These are phyloP conservation scores for Chlorociboria aeruginascens DNA, from an alignment of 495 filamentous ascomycete genomes.

Conservation along the genomic window DNA sequence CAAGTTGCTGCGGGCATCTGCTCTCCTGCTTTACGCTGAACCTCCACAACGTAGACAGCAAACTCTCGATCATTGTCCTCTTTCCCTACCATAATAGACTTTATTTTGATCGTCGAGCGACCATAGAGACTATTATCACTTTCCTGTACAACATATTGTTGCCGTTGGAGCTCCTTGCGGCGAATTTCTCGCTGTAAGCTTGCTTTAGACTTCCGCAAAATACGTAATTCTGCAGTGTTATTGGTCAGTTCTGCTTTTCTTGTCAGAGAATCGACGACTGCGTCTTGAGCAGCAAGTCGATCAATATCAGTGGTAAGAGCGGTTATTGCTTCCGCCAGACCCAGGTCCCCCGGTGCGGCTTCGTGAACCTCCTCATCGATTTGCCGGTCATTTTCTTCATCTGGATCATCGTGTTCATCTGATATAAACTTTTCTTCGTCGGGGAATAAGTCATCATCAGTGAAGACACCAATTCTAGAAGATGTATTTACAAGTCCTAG, in stretches of 20 bases:
- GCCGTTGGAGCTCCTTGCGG: conserved; percentile 88
- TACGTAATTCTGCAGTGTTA: conserved; percentile 84
- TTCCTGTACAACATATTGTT: conserved; percentile 96
- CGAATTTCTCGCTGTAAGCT: conserved; percentile 86
- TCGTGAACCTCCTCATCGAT: conserved; percentile 80
- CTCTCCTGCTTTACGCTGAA: conserved; percentile 77
- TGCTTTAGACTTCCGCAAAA: conserved; percentile 85
- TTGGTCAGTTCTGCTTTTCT: conserved; percentile 95
- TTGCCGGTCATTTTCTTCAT: conserved; percentile 46
- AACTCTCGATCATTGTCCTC: conserved; percentile 91
- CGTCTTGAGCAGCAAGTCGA: conserved; percentile 74
- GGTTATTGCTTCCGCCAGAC: conserved; percentile 83
- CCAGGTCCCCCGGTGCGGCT: conserved; percentile 90
- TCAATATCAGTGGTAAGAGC: conserved; percentile 79
- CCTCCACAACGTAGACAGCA: conserved; percentile 87
- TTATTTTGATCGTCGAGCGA: conserved; percentile 77
- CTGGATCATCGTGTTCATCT: conserved; percentile 70
- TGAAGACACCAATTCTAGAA: conserved; percentile 76
- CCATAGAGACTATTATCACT: conserved; percentile 97
- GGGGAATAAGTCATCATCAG: conserved; percentile 83
- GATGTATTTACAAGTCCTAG: conserved; percentile 76
- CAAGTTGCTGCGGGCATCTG: conserved; percentile 78
- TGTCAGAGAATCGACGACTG: conserved; percentile 81
- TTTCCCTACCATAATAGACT: conserved; percentile 79
- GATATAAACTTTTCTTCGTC: conserved; percentile 81